Conservation (phyloP, 768 basidiomycete species). For the Cyclocybe aegerita region DNA sequence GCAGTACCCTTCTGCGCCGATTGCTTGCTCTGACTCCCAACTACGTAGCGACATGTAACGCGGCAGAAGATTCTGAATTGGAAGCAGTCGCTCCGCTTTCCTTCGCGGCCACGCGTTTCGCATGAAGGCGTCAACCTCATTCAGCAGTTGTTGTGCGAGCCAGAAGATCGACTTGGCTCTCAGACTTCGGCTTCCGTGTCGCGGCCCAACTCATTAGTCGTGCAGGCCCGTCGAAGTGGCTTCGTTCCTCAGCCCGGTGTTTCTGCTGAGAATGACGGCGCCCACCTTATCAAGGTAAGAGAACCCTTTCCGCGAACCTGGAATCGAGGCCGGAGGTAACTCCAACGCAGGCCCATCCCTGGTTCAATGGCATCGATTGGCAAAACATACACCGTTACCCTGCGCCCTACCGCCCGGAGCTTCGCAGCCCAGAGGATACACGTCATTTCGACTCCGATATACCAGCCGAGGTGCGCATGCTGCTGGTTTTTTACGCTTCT, state of each 20-base stretch:
- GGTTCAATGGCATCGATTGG: slow-evolving; percentile 93
- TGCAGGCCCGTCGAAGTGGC: slow-evolving; percentile 72
- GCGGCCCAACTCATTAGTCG: slow-evolving; percentile 75
- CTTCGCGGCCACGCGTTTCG: slow-evolving; percentile 77
- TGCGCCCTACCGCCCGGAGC: slow-evolving; percentile 89
- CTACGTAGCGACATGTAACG: slow-evolving; percentile 80
- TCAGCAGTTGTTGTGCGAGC: slow-evolving; percentile 89
- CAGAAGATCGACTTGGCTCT: slow-evolving; percentile 90
- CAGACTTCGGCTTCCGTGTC: slow-evolving; percentile 65
- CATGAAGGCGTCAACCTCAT: slow-evolving; percentile 87
- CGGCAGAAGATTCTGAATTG: slow-evolving; percentile 98
- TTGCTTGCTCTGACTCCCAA: slow-evolving; percentile 14
- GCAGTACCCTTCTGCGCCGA: slow-evolving; percentile 3
- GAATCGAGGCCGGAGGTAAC: slow-evolving; percentile 7
- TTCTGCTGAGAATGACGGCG: slow-evolving; percentile 72
- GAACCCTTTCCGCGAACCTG: slow-evolving; percentile 6
- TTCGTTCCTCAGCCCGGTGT: slow-evolving; percentile 54
- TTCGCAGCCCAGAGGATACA: slow-evolving; percentile 82
- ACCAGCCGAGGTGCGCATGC: slow-evolving; percentile 72
- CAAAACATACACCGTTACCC: slow-evolving; percentile 76
- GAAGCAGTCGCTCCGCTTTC: slow-evolving; percentile 87
- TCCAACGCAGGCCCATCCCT: slow-evolving; percentile 68
- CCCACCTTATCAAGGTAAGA: slow-evolving; percentile 80
- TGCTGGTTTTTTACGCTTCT: slow-evolving; percentile 16
- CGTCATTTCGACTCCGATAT: slow-evolving; percentile 96